These are phyloP conservation scores for Zygotorulaspora danielsina DNA, from an alignment of 805 yeast genomes.

Conservation along the genomic window DNA sequence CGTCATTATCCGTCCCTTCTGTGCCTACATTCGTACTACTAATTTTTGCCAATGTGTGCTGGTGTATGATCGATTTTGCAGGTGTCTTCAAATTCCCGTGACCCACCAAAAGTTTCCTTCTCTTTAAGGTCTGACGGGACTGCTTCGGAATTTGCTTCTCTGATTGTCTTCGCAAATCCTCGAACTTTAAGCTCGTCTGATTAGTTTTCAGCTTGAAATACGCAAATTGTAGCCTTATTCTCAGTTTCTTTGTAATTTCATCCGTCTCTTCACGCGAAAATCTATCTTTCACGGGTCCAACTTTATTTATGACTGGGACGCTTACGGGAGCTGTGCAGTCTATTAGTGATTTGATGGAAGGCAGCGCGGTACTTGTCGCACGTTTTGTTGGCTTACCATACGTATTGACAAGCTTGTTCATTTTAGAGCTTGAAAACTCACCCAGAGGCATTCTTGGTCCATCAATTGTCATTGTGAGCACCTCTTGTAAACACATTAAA, in stretches of 20 bases:
- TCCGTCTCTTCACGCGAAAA: slow-evolving; percentile 9
- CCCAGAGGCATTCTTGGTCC: slow-evolving; percentile 27
- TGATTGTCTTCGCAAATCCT: slow-evolving; percentile 16
- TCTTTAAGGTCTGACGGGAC: slow-evolving; percentile 6
- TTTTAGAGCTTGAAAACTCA: slow-evolving; percentile 26
- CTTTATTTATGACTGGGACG: slow-evolving; percentile 1
- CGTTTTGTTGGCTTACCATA: slow-evolving; percentile 2
- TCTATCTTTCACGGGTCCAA: slow-evolving; percentile 2
- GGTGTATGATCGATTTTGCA: slow-evolving; percentile 8
- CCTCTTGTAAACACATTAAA: slow-evolving; percentile 5
- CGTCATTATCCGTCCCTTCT: background rate
- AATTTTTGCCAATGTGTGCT: background rate
- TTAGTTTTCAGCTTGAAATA: slow-evolving; percentile 49
- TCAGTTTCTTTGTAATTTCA: slow-evolving; percentile 36
- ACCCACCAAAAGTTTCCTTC: slow-evolving; percentile 28
- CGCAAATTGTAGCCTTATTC: slow-evolving; percentile 48
- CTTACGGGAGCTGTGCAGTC: slow-evolving; percentile 8
- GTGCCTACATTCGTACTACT: background rate
- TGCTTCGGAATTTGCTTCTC: background rate
- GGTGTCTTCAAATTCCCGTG: slow-evolving; percentile 31
- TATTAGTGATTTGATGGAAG: slow-evolving; percentile 24
- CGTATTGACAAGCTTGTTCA: slow-evolving; percentile 19
- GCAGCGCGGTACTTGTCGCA: slow-evolving; percentile 12
- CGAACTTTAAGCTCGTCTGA: slow-evolving; percentile 34
- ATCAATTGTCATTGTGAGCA: slow-evolving; percentile 19